Base-by-base conservation (phyloP, 495 filamentous ascomycete species). In the Aspergillus panamensis region DNA sequence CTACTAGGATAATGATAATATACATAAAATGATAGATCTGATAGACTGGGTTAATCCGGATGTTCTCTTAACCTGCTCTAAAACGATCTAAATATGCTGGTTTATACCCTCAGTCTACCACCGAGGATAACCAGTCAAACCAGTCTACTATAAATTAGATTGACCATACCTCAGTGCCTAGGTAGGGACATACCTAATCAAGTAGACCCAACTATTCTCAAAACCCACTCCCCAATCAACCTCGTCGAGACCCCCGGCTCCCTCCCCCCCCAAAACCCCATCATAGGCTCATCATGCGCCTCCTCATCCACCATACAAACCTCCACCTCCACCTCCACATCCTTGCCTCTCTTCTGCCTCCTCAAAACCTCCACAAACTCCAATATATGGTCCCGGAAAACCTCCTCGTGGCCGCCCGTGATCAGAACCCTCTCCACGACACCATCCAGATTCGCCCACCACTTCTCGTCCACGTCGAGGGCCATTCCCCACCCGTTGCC, bases 201-300 rank as follows among this genome's bases (percentile, higher is more conserved):
- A n/a, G n/a, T n/a, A n/a, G n/a, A n/a, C n/a, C n/a, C n/a, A n/a
- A n/a, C n/a, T n/a, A n/a, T n/a, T n/a, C n/a, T n/a, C n/a, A n/a
- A n/a, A n/a, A 14, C 40, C 40, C 40, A 43, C 16, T 43, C 40
- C 16, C 40, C 40, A 43, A n/a, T n/a, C 12, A 16, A 8, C 16
- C 6, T 19, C n/a, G 6, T 21, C 7, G 12, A 14, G 12, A 19
- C 7, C 16, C 40, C 40, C 9, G 63, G 54, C 29, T 16, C 13
- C 32, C 42, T 58, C 8, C 53, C 57, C 8, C 53, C 63, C 17
- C 49, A 47, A 37, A 68, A 68, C 25, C 62, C 66, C 61, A 68
- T 65, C 55, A 68, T 55, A 2, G 61, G 66, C n/a, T 49, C 63
- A 61, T 68, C 63, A 42, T 68, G 66, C 25, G 66, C 53, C 57